Evolutionary conservation across 208 protist species (phyloP).

Genomic region (Strigomonas culicis): DNA sequence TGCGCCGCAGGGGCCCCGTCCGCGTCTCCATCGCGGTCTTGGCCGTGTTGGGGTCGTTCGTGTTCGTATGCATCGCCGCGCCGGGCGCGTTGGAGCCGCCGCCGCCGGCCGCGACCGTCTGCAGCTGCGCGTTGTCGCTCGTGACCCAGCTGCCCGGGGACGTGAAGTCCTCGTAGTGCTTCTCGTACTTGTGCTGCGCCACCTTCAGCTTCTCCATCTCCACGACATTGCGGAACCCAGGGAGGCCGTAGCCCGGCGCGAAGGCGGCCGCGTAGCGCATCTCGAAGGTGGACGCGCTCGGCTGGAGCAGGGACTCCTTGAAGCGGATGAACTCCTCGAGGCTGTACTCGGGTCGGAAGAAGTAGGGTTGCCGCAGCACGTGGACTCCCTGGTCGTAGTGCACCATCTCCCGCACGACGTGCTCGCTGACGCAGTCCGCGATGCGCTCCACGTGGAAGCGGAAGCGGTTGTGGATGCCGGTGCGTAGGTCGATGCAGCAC

Average conservation of each 20-base stretch:
- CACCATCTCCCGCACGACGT: conserved; percentile 74
- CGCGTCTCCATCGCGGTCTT: conserved; percentile 70
- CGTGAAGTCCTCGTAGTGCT: conserved; percentile 85
- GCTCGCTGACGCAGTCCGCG: conserved; percentile 83
- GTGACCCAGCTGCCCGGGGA: conserved; percentile 77
- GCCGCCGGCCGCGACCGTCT: conserved; percentile 63
- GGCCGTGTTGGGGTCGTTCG: conserved; percentile 33
- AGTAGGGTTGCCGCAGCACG: conserved; percentile 83
- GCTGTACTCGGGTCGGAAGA: conserved; percentile 87
- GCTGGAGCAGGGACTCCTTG: conserved; percentile 84
- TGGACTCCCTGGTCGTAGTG: conserved; percentile 83
- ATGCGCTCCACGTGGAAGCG: conserved; percentile 88
- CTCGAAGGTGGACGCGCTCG: conserved; percentile 77
- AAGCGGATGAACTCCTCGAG: conserved; percentile 90
- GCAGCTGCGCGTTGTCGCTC: conserved; percentile 71
- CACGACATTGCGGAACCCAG: conserved; percentile 71
- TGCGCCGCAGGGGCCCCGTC: conserved; percentile 49
- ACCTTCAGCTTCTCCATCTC: conserved; percentile 87
- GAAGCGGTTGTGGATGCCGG: conserved; percentile 89
- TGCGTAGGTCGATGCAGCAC: conserved; percentile 85
- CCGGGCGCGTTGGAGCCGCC: conserved; percentile 68
- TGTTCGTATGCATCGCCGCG: conserved; percentile 58
- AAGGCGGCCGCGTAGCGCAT: conserved; percentile 80
- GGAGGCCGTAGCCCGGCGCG: conserved; percentile 55
- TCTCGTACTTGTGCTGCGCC: conserved; percentile 87